Conservation (phyloP, 805 yeast species). For the Nadsonia fulvescens region DNA sequence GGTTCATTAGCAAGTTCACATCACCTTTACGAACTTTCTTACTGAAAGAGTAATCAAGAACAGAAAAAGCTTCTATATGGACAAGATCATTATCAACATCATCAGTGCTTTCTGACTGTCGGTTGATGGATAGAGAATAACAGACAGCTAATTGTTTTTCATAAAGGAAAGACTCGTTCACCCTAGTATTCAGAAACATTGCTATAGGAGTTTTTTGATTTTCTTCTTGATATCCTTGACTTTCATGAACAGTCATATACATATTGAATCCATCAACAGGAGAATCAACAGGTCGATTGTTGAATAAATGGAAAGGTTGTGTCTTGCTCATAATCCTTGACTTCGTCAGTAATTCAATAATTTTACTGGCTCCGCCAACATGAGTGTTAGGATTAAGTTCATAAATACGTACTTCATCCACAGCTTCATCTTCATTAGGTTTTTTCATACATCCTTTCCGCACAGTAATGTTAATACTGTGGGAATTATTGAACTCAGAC, state of each 20-base stretch:
- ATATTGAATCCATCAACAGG: slow-evolving; percentile 8
- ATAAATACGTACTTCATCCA: too few relatives aligned
- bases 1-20: slow-evolving; percentile 21
- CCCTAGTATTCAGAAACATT: slow-evolving; percentile 42
- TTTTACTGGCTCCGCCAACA: slow-evolving; percentile 17
- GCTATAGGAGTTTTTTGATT: slow-evolving; percentile 37
- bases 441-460: slow-evolving; percentile 1
- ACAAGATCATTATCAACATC: too few relatives aligned
- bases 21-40: slow-evolving; percentile 16
- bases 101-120: slow-evolving; percentile 23
- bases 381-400: too few relatives aligned
- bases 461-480: slow-evolving; percentile 16
- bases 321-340: slow-evolving; percentile 59
- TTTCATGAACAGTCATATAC: slow-evolving; percentile 22
- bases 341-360: slow-evolving; percentile 43
- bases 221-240: slow-evolving; percentile 18
- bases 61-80: slow-evolving; percentile 11
- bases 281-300: slow-evolving; percentile 9
- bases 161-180: slow-evolving; percentile 14
- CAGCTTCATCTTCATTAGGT: too few relatives aligned
- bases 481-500: slow-evolving; percentile 23
- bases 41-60: slow-evolving; percentile 12
- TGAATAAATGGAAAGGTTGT: slow-evolving; percentile 76
- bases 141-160: slow-evolving; percentile 21
- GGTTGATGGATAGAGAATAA: slow-evolving; percentile 32